phyloP scores from a whole-genome alignment of 495 filamentous ascomycete species.

The Aspergillus nidulans region DNA sequence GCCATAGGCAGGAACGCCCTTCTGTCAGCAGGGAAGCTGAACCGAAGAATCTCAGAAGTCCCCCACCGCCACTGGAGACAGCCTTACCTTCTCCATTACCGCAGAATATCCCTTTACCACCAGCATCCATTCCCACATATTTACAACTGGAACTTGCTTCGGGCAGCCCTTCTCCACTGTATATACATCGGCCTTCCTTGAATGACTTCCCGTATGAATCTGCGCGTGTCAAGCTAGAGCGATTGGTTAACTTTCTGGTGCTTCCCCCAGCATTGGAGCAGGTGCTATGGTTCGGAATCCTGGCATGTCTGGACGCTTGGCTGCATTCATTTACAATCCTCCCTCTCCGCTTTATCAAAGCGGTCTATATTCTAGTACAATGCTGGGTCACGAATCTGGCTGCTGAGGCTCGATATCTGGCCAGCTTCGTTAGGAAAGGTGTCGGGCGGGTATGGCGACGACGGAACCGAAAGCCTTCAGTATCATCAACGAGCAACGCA shows the following conservation, averaged over 20 bases:
- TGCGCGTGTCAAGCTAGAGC: constrained; percentile 89
- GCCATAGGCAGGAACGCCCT: constrained; percentile 31
- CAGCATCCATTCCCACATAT: constrained; percentile 81
- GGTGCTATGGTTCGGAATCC: constrained; percentile 76
- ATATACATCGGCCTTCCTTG: constrained; percentile 71
- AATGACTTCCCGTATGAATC: constrained; percentile 90
- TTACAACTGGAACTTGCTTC: constrained; percentile 84
- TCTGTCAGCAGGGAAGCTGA: constrained; percentile 38
- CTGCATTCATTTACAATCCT: constrained; percentile 93
- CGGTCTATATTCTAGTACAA: constrained; percentile 65
- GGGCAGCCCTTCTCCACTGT: constrained; percentile 75
- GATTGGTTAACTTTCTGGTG: constrained; percentile 83
- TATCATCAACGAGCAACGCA: constrained; percentile 20
- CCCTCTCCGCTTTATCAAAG: constrained; percentile 84
- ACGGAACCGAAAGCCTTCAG: constrained; percentile 34
- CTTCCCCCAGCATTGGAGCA: constrained; percentile 81
- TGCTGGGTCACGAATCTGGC: constrained; percentile 66
- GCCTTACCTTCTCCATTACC: constrained; percentile 63
- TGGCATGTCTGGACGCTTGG: constrained; percentile 96
- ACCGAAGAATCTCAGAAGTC: constrained; percentile 24
- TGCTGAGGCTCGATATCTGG: constrained; percentile 63
- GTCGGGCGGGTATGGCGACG: constrained; percentile 72
- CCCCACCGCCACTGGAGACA: constrained; percentile 31
- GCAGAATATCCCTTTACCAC: constrained; percentile 70
- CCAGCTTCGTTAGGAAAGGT: constrained; percentile 68